phyloP scores from a whole-genome alignment of 441 rosid species.

The Melastoma candidum region DNA sequence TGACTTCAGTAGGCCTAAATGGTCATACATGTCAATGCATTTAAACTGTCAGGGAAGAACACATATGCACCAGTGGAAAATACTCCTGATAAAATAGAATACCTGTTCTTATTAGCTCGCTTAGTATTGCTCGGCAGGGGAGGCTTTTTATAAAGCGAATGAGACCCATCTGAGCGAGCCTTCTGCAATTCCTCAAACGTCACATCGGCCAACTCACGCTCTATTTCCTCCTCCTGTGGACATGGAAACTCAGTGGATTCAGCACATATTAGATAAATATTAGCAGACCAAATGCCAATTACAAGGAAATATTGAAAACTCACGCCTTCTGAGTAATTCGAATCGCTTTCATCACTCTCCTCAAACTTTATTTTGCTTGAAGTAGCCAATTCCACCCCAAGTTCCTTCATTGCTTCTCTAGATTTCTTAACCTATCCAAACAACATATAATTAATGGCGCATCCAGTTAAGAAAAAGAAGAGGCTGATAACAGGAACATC shows the following conservation, averaged over 20 bases:
- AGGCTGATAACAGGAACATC: too few relatives aligned
- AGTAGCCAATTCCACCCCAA: conserved; percentile 3
- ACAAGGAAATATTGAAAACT: not conserved
- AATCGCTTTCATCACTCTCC: conserved; percentile 28
- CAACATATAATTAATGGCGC: too few relatives aligned
- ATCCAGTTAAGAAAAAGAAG: too few relatives aligned
- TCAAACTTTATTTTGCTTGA: conserved; percentile 29
- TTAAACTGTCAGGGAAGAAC: too few relatives aligned
- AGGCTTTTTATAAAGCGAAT: conserved; percentile 25
- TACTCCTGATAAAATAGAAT: not conserved
- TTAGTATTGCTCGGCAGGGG: conserved; percentile 28
- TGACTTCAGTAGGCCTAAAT: conserved; percentile 57
- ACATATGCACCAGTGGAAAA: too few relatives aligned
- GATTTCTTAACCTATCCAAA: too few relatives aligned
- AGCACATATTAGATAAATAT: not conserved
- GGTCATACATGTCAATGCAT: not conserved
- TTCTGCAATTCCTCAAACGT: conserved; percentile 77
- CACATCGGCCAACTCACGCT: conserved; percentile 52
- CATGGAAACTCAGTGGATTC: not conserved
- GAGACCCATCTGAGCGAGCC: conserved; percentile 59
- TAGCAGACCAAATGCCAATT: not conserved
- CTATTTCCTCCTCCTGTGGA: conserved; percentile 44
- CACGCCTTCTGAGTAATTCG: conserved; percentile 24
- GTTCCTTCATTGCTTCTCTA: conserved; percentile 17
- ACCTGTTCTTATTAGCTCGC: conserved; percentile 54